phyloP scores from a whole-genome alignment of 2,329 filamentous ascomycete species.

The Paramyrothecium roridum region DNA sequence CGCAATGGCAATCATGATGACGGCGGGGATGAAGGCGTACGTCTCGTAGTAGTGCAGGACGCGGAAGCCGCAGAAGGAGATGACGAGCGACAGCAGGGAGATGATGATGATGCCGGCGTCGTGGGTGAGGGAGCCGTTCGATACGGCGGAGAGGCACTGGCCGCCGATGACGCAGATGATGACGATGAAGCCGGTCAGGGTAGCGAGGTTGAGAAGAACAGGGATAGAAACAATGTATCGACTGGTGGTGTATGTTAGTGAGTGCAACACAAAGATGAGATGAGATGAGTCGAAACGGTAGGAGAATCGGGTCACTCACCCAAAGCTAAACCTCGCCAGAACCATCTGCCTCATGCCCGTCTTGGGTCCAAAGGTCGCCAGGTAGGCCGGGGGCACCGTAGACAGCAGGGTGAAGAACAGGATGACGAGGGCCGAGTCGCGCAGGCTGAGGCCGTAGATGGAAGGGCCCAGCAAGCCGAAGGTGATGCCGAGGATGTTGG shows the following conservation, averaged over 20 bases:
- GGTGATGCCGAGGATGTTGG: constrained; percentile 51
- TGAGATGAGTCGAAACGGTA: background rate
- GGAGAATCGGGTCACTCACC: constrained; percentile 27
- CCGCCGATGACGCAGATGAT: constrained; percentile 61
- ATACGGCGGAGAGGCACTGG: constrained; percentile 53
- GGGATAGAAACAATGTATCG: constrained; percentile 57
- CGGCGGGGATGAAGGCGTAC: constrained; percentile 53
- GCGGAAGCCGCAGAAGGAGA: constrained; percentile 60
- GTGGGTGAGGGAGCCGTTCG: constrained; percentile 43
- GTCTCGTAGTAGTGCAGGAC: constrained; percentile 56
- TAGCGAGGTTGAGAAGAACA: constrained; percentile 60
- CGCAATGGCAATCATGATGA: constrained; percentile 52
- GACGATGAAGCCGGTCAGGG: constrained; percentile 60
- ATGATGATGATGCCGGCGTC: constrained; percentile 61
- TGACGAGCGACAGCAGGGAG: constrained; percentile 50
- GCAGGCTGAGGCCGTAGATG: constrained; percentile 50
- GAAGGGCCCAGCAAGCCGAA: constrained; percentile 62
- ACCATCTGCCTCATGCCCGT: constrained; percentile 66
- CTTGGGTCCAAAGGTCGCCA: constrained; percentile 56
- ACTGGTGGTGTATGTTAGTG: constrained; percentile 18
- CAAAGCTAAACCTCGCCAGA: constrained; percentile 61
- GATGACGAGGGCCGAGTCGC: constrained; percentile 56
- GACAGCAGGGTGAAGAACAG: constrained; percentile 60
- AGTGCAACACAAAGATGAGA: background rate
- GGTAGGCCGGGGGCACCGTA: constrained; percentile 50